Base-by-base conservation (phyloP, 306 rosid species). In the Acacia acuminata region DNA sequence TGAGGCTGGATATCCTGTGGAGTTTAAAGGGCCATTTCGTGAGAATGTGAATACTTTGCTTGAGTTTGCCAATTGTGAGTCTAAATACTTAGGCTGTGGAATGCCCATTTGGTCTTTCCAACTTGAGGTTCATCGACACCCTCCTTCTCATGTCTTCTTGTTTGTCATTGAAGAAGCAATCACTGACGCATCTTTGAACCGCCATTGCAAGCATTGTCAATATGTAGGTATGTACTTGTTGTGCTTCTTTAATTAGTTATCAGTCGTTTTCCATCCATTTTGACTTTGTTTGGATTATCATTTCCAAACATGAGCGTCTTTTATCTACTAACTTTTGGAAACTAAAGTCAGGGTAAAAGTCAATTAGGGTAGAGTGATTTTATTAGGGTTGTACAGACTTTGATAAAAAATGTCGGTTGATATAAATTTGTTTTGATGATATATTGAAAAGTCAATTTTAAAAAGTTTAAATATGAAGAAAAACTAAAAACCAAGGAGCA, bases 171-270 rank as follows among this genome's bases (percentile, higher is more conserved):
- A 90, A 88, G 97, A 95, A 77, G 82, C 91, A 3, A 14, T 48
- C 14, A 71, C 79, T 7, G 95, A 89, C 66, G 73, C 90, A 2
- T 82, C 91, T 0, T 20, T 84, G 1, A 84, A 82, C 66, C 87
- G 78, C 15, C 91, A 90, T 6, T 93, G 99, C 94, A 92, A 90
- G 76, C 94, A 87, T 40, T 93, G 97, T 72, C 98, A 95, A 90
- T 92, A 87, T 48, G 79, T 90, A 63, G 98, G 99, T 92, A 90
- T 20, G 63, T 20, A 38, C 42, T 56, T 3, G 2, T 14, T 51
- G 58, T 15, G n/a, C 60, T 53, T 53, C 60, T 6, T 7, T 15
- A 50, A 50, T 50, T 17, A 53, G 22, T 53, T 53, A 19, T 53
- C 60, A 19, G 20, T 7, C 10, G 20, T 53, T 16, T 50, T 14